Evolutionary conservation across 1,139 yeast species (phyloP), one percentile per base, ranked within the genome.

Genomic region (Scheffersomyces titani): DNA sequence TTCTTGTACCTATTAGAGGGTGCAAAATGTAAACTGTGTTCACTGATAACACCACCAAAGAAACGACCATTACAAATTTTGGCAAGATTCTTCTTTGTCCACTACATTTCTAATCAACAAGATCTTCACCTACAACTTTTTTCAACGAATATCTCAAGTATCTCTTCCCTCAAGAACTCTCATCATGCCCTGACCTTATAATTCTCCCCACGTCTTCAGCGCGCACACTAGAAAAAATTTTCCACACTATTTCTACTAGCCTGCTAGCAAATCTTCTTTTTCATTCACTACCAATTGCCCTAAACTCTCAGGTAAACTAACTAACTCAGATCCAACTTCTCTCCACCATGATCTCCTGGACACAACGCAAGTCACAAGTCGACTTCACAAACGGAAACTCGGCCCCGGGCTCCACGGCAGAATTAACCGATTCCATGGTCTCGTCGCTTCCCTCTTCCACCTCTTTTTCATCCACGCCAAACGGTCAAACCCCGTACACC

Each of bases 141-240:
- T 30, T 30, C 40, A 11, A 13, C 40, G 3, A 30, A 30, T 30
- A 13, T 30, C 40, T 30, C 3, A 11, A 30, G 40, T 9, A 30
- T 2, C 2, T 11, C 40, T 11, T 60, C 69, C 80, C 18, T 73
- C 40, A 30, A 11, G 2, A 30, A 11, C 40, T 30, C 40, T 24
- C 9, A 11, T 30, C 40, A 30, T 30, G 16, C 40, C 13, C 40
- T 11, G 9, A 13, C 16, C 40, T 11, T 11, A 30, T 16, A 3
- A 30, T 30, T 30, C 40, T 30, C 40, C 40, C 40, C 40, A 30
- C 40, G 40, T 30, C 40, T 30, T 30, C 40, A 30, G 40, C 40
- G 40, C 40, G 40, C 40, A 30, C 40, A 30, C 40, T 30, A 30
- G 40, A 30, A 30, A 30, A 30, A 30, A 30, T 30, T 30, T 30